Conservation (phyloP, 495 filamentous ascomycete species). For the Daldinia grandis region DNA sequence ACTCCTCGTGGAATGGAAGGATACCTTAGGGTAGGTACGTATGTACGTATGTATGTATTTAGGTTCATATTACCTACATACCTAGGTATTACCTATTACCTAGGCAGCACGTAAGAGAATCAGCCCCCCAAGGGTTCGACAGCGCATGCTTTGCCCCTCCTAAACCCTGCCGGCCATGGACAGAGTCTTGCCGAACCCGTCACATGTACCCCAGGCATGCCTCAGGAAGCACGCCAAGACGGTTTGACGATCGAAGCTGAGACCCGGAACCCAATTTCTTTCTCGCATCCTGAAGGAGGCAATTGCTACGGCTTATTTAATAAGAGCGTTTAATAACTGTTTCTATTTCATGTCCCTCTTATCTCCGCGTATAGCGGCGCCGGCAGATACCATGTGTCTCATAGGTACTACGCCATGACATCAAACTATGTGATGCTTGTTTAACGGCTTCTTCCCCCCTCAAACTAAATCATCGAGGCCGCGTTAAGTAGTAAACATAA, state of each 20-base stretch:
- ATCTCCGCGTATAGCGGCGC: no score
- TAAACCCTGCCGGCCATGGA: neutral
- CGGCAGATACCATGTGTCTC: neutral
- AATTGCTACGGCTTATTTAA: neutral
- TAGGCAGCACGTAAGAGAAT: neutral
- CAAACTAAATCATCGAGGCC: neutral
- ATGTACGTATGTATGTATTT: neutral
- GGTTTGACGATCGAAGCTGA: slow-evolving; percentile 10
- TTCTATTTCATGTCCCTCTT: neutral
- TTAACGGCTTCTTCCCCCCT: neutral
- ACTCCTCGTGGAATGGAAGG: slow-evolving; percentile 3
- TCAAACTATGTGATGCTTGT: slow-evolving; percentile 7
- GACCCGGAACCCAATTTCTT: slow-evolving; percentile 1
- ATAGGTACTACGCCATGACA: neutral
- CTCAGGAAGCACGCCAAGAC: slow-evolving; percentile 12
- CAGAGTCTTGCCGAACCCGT: slow-evolving; percentile 11
- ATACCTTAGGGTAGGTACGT: no score
- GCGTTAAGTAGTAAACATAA: neutral
- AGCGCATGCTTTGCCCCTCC: neutral
- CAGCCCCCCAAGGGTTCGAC: neutral
- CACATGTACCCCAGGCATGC: slow-evolving; percentile 22
- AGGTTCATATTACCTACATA: neutral
- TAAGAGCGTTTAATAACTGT: slow-evolving; percentile 8
- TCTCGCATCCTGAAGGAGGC: slow-evolving; percentile 11
- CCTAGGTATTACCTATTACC: no score